Percentiles rank a stretch among this genome's conserved stretches.
Conservation (phyloP, 768 basidiomycete genomes). For the Chlorophyllum brunneum region DNA sequence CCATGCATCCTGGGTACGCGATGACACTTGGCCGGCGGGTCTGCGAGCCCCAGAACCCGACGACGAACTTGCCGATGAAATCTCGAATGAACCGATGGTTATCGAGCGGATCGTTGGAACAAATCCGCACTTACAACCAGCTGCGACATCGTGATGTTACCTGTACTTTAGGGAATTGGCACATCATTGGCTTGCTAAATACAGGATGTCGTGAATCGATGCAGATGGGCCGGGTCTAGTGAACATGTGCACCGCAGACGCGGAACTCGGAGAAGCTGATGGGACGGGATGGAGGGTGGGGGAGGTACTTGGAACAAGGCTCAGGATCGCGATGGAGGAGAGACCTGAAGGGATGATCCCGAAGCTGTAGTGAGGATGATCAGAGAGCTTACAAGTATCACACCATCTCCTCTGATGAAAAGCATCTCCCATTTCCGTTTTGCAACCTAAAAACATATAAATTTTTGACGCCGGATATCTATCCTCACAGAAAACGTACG, state of each 20-base stretch:
- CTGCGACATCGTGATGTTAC: neutral
- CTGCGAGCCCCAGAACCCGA: constrained; percentile 60
- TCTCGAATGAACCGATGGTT: neutral
- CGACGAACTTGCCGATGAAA: constrained; percentile 32
- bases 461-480: constrained; percentile 13
- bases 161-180: neutral
- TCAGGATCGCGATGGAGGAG: constrained; percentile 74
- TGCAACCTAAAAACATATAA: constrained; percentile 54
- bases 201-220: too few species aligned
- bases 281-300: neutral
- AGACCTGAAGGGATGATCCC: constrained; percentile 47
- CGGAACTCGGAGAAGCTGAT: neutral
- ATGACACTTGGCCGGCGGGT: constrained; percentile 72
- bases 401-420: constrained; percentile 95
- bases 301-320: neutral
- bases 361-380: constrained; percentile 10
- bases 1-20: constrained; percentile 71
- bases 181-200: neutral
- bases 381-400: constrained; percentile 71
- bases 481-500: constrained; percentile 65
- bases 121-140: neutral
- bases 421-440: constrained; percentile 97
- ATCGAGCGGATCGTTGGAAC: neutral
- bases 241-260: too few species aligned
- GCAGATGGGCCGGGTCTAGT: too few species aligned